Evolutionary conservation across 1,284 basidiomycete genomes (phyloP).

Genomic region (Amylostereum areolatum): DNA sequence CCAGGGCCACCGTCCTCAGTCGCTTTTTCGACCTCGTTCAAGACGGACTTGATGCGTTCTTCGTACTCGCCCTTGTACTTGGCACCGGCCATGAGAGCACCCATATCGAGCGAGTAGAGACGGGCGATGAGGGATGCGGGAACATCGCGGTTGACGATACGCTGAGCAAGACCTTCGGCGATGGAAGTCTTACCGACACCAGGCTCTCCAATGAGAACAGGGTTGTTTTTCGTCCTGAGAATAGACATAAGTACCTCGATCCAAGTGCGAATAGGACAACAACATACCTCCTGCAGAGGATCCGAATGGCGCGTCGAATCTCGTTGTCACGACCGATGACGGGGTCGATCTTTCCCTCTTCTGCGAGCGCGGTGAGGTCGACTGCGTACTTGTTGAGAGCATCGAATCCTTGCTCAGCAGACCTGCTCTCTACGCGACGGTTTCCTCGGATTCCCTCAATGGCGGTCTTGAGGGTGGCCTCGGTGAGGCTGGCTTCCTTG

Average conservation of each 20-base stretch:
- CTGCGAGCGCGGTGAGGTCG: slow-evolving; percentile 83
- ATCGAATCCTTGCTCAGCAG: slow-evolving; percentile 84
- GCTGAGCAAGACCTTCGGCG: slow-evolving; percentile 93
- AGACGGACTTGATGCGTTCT: slow-evolving; percentile 90
- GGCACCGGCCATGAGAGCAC: slow-evolving; percentile 92
- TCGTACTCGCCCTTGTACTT: slow-evolving; percentile 98
- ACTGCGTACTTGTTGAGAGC: slow-evolving; percentile 80
- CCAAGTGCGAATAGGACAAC: neutral
- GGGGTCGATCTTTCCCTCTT: slow-evolving; percentile 90
- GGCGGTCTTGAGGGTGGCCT: slow-evolving; percentile 72
- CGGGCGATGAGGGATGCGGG: slow-evolving; percentile 83
- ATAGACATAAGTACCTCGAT: slow-evolving; percentile 12
- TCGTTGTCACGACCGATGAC: slow-evolving; percentile 90
- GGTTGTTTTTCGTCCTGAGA: slow-evolving; percentile 83
- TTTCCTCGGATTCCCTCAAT: slow-evolving; percentile 80
- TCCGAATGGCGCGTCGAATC: slow-evolving; percentile 75
- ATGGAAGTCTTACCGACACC: slow-evolving; percentile 94
- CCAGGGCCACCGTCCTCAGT: slow-evolving; percentile 70
- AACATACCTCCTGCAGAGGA: slow-evolving; percentile 65
- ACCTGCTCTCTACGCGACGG: slow-evolving; percentile 74
- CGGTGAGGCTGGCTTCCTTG: slow-evolving; percentile 72
- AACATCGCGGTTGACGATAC: slow-evolving; percentile 93
- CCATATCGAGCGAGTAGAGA: slow-evolving; percentile 89
- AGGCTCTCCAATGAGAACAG: slow-evolving; percentile 89
- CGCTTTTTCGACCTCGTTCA: slow-evolving; percentile 92